phyloP scores from a whole-genome alignment of 192 early-diverging fungal species.

The Pilobolus umbonatus region DNA sequence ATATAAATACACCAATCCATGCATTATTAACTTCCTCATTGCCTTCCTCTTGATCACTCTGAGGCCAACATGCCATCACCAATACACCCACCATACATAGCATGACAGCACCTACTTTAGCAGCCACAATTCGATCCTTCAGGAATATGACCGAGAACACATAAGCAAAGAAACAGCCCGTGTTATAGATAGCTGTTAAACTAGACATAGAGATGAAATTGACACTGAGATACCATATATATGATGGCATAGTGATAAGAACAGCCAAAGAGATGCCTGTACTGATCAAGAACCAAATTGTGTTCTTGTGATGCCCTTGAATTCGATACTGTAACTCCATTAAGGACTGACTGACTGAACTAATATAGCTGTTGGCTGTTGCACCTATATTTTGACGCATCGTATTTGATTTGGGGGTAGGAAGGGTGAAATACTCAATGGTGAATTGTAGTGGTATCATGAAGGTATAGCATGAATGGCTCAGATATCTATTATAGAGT shows the following conservation, averaged over 20 bases:
- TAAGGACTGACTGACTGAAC: constrained; percentile 8
- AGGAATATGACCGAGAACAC: constrained; percentile 69
- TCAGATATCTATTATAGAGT: constrained; percentile 32
- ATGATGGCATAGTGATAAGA: constrained; percentile 62
- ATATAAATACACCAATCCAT: constrained; percentile 49
- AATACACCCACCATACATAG: constrained; percentile 67
- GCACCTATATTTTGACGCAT: neutral
- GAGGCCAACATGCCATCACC: constrained; percentile 51
- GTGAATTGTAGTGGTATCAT: constrained; percentile 39
- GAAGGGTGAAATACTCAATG: constrained; percentile 12
- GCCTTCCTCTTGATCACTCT: neutral
- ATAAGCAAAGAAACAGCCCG: constrained; percentile 79
- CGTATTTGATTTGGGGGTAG: neutral
- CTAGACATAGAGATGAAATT: constrained; percentile 70
- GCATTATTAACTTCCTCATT: neutral
- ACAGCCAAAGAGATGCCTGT: constrained; percentile 38
- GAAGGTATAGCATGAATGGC: constrained; percentile 36
- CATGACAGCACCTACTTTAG: constrained; percentile 59
- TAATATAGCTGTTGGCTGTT: neutral
- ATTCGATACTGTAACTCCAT: constrained; percentile 6
- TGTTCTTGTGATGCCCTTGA: neutral
- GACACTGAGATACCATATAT: constrained; percentile 77
- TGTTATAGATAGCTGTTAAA: constrained; percentile 80
- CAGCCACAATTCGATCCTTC: constrained; percentile 52
- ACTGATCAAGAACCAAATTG: neutral